Base-by-base conservation (phyloP, 2,329 filamentous ascomycete genomes). In the Tolypocladium sp. region DNA sequence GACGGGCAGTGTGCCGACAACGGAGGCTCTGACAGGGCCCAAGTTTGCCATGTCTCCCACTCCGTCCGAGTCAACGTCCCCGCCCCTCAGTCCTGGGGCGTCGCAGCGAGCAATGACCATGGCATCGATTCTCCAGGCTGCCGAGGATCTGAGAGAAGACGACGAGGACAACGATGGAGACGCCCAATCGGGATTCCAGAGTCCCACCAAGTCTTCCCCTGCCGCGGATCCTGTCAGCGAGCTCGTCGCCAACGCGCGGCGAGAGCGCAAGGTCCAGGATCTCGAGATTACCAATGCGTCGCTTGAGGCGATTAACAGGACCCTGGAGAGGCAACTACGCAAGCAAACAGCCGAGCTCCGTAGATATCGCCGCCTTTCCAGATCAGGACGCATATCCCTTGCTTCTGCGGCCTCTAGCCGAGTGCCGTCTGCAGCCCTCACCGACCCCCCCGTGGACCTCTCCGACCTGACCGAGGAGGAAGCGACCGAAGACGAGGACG, bases 281-380 rank as follows among this genome's bases (percentile, higher is more conserved):
- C 79, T 99, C 7, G 91, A 99, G 71, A 99, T 99, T 63, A 96
- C 90, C 58, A 99, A 99, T 69, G 94, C 91, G 1, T 97, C 92
- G 1, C 81, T 99, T 3, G 84, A 96, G 59, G 94, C 94, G 46
- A 97, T 99, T 75, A 99, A 99, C 70, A 83, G 92, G 57, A 94
- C 92, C 0, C 77, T 99, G 0, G 94, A 99, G 74, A 85, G 91
- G 30, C 91, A 97, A 70, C 82, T 99, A 67, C 86, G 92, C 33
- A 96, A 96, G 70, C 93, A 97, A 68, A 93, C 90, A 42, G 84
- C 89, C 1, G 94, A 99, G 70, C 72, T 99, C 38, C 87, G 94
- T 59, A 83, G 93, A 51, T 97, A 88, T 71, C 85, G 90, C 57
- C 86, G 94, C n/a, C 77, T 97, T 56, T 95, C 91, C 44, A 84